Conservation (phyloP, 106 monocot genomes). For the Dendrobium catenatum region DNA sequence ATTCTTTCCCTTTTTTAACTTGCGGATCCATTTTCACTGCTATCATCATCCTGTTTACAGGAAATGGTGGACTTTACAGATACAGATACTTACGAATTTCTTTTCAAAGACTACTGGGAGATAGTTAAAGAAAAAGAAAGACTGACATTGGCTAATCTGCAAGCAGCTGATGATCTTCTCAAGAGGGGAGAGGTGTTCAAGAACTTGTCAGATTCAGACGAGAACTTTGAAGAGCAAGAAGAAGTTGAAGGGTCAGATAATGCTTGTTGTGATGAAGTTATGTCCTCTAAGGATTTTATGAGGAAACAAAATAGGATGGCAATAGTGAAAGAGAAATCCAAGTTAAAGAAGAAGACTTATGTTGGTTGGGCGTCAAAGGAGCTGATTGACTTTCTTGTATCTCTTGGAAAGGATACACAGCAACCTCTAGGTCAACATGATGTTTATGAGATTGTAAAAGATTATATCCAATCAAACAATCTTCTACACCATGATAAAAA, state of each 20-base stretch:
- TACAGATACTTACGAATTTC: slow-evolving; percentile 39
- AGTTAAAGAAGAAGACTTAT: slow-evolving; percentile 35
- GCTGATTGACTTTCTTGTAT: slow-evolving; percentile 51
- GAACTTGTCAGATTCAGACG: slow-evolving; percentile 23
- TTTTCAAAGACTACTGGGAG: slow-evolving; percentile 88
- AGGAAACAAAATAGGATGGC: slow-evolving; percentile 5
- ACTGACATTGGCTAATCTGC: slow-evolving; percentile 45
- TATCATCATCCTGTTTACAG: slow-evolving; percentile 29
- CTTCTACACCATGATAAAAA: slow-evolving; percentile 48
- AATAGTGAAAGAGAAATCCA: slow-evolving; percentile 20
- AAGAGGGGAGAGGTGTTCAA: slow-evolving; percentile 29
- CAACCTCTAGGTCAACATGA: slow-evolving; percentile 36
- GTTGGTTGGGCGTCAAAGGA: slow-evolving; percentile 69
- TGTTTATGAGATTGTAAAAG: slow-evolving; percentile 42
- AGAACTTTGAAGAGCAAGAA: slow-evolving; percentile 19
- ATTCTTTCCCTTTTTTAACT: slow-evolving; percentile 4
- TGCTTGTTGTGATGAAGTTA: slow-evolving; percentile 11
- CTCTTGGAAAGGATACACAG: slow-evolving; percentile 43
- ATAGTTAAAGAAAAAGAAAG: slow-evolving; percentile 57
- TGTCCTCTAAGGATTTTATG: slow-evolving; percentile 9
- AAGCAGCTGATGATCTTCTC: slow-evolving; percentile 30
- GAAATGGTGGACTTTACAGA: slow-evolving; percentile 60
- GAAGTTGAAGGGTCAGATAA: slow-evolving; percentile 20
- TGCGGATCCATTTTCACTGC: not conserved
- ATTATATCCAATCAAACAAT: slow-evolving; percentile 49